Conservation (phyloP, 176 grass and related monocot genomes). For the Pharus latifolius region DNA sequence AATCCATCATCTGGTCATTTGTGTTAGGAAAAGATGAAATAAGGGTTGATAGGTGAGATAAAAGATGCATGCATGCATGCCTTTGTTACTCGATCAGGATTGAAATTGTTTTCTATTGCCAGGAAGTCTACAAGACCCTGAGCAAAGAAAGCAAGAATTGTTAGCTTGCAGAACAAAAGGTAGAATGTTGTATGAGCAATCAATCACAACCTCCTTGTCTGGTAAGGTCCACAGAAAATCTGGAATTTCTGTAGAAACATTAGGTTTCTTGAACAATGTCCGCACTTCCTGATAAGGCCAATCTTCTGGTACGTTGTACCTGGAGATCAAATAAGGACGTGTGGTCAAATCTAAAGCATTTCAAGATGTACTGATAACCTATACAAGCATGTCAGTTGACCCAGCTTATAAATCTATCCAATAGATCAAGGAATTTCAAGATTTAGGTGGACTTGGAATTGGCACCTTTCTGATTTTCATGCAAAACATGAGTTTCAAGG, state of each 20-base stretch:
- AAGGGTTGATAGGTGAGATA: not conserved
- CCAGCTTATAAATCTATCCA: not conserved
- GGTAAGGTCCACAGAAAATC: constrained; percentile 59
- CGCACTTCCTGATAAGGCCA: constrained; percentile 94
- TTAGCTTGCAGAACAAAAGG: constrained; percentile 15
- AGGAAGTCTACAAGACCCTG: constrained; percentile 70
- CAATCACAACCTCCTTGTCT: constrained; percentile 51
- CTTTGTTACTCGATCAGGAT: constrained; percentile 68
- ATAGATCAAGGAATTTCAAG: not conserved
- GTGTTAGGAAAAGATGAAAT: constrained; percentile 3
- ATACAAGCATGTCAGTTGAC: not conserved
- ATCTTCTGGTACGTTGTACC: constrained; percentile 77
- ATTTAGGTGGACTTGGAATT: not conserved
- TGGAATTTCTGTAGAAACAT: constrained; percentile 50
- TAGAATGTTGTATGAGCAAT: not conserved
- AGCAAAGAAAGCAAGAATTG: not conserved
- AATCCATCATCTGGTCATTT: not conserved
- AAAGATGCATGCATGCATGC: constrained; percentile 19
- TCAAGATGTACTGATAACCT: constrained; percentile 4
- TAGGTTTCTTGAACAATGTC: constrained; percentile 70
- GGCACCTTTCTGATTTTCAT: not conserved
- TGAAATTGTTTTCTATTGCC: constrained; percentile 80
- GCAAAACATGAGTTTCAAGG: not conserved
- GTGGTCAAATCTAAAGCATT: not conserved
- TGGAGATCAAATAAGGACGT: constrained; percentile 12